Evolutionary conservation across 495 filamentous ascomycete genomes (phyloP).

Genomic region (Xylaria sp.): DNA sequence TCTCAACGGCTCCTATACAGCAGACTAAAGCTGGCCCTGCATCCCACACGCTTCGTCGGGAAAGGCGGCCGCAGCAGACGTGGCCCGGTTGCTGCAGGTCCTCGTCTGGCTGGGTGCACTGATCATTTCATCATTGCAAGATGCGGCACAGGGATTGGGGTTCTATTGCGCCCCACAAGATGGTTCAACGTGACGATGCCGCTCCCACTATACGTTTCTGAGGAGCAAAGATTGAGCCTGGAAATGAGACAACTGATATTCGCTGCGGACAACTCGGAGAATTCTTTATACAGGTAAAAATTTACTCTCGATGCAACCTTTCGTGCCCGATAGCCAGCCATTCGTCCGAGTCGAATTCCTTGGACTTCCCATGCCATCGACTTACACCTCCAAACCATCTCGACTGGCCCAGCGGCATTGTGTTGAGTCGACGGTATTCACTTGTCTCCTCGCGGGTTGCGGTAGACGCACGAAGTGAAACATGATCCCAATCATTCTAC

Average conservation of each 20-base stretch:
- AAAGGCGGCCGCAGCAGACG: constrained; percentile 48
- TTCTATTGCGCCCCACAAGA: background rate
- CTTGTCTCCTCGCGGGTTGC: background rate
- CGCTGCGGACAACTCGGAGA: background rate
- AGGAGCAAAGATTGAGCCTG: constrained; percentile 1
- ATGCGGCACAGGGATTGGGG: constrained; percentile 22
- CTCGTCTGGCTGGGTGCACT: constrained; percentile 27
- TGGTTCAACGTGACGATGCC: constrained; percentile 10
- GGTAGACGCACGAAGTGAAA: constrained; percentile 12
- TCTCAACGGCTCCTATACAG: constrained; percentile 28
- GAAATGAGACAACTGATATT: constrained; percentile 13
- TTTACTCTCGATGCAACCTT: constrained; percentile 5
- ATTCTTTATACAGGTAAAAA: background rate
- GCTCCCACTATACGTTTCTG: background rate
- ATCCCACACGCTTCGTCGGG: constrained; percentile 45
- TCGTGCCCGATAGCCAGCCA: constrained; percentile 9
- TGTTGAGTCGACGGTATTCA: constrained; percentile 10
- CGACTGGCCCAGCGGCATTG: constrained; percentile 1
- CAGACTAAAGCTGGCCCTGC: constrained; percentile 25
- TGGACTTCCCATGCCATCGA: constrained; percentile 3
- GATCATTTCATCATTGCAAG: constrained; percentile 24
- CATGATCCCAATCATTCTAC: constrained; percentile 18
- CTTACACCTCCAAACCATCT: constrained; percentile 5
- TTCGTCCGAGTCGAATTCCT: constrained; percentile 16
- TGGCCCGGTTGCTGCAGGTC: constrained; percentile 50